Evolutionary conservation across 2,329 filamentous ascomycete species (phyloP), one percentile per base, ranked within the genome.

Genomic region (Fusarium continuum): DNA sequence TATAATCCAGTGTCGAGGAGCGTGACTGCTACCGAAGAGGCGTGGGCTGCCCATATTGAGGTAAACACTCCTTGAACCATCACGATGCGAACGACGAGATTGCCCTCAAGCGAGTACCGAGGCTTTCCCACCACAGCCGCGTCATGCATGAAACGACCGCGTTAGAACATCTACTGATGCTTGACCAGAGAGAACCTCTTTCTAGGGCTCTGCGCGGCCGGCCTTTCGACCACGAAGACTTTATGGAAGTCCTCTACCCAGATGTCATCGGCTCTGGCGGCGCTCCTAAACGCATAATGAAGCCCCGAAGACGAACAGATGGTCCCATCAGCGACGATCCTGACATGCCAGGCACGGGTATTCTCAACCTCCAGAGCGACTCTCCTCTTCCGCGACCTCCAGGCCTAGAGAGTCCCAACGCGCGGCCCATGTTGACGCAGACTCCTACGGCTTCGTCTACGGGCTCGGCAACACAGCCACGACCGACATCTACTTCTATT

Each of bases 201-300:
- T 86, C 85, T 2, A 81, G 83, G 55, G 83, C 84, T 8, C 75
- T 87, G 6, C 80, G 83, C 49, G 83, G 84, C 26, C 78, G 85
- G 13, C 81, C 84, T 2, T 87, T 87, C 66, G 84, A 87, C 19
- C 83, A 87, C 67, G 84, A 87, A 69, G 81, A 85, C 31, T 87
- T 78, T 70, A 85, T 86, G 81, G 84, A 87, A 69, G 79, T 86
- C 19, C 75, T 87, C 9, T 87, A 86, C 56, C 83, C 84, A 25
- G 85, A 87, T 52, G 84, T 87, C 8, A 78, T 87, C 36, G 85
- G 85, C 10, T 86, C 85, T 2, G 83, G 84, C 19, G 85, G 85
- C 47, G 84, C 84, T 1, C 84, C 85, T 1, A 86, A 86, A 70
- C 80, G 85, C 25, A 79, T 86, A 64, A 85, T 85, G 75, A 85